A percentile compares a stretch with the other conserved stretches of the same genome.
phyloP scores from a whole-genome alignment of 2,329 filamentous ascomycete species.

The Paraphoma chrysanthemicola region DNA sequence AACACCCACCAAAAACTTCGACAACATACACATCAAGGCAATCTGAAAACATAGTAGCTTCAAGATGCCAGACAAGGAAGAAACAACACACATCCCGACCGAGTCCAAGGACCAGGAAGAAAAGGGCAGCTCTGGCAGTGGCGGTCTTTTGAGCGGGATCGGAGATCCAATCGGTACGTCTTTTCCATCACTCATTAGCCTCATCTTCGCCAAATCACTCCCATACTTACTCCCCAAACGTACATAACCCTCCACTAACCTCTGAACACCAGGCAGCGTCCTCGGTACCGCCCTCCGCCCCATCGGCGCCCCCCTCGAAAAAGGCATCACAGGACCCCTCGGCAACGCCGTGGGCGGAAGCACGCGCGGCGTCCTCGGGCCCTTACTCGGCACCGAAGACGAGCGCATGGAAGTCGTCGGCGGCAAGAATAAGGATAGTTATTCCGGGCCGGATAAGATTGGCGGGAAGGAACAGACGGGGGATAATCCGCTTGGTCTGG shows the following conservation, averaged over 20 bases:
- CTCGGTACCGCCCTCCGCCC: conserved; percentile 48
- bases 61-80: background rate
- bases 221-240: conserved; percentile 3
- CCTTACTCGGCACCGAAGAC: conserved; percentile 42
- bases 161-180: conserved; percentile 42
- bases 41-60: too few relatives aligned
- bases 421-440: conserved; percentile 50
- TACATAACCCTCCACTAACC: background rate
- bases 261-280: conserved; percentile 48
- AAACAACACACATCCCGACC: conserved; percentile 36
- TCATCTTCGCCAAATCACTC: too few relatives aligned
- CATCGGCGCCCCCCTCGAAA: conserved; percentile 47
- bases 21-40: too few relatives aligned
- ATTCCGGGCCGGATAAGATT: conserved; percentile 45
- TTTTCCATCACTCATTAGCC: too few relatives aligned
- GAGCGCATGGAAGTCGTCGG: conserved; percentile 47
- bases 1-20: too few relatives aligned
- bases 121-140: conserved; percentile 24
- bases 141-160: conserved; percentile 37
- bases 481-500: conserved; percentile 49
- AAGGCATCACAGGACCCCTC: conserved; percentile 45
- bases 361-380: conserved; percentile 45
- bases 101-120: conserved; percentile 22
- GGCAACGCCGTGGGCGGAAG: conserved; percentile 45
- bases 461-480: conserved; percentile 50